A percentile compares a stretch with the other conserved stretches of the same genome.
These are phyloP conservation scores for Alternaria conjuncta DNA, from an alignment of 2,329 filamentous ascomycete genomes.

Conservation along the genomic window DNA sequence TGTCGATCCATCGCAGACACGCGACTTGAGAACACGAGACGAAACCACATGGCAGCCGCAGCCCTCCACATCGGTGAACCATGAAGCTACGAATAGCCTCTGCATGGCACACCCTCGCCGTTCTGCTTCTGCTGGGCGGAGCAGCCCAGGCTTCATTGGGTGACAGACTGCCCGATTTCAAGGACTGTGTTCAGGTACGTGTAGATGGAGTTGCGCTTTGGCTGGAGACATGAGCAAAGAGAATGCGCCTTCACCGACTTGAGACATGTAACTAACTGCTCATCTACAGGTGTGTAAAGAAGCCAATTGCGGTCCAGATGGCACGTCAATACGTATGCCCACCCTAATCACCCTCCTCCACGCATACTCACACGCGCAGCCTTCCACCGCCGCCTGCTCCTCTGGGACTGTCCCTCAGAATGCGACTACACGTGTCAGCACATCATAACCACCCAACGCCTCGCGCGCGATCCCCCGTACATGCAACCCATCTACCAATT, in stretches of 20 bases:
- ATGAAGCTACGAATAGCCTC: constrained; percentile 36
- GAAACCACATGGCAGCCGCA: neutral
- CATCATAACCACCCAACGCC: constrained; percentile 77
- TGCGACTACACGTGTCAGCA: constrained; percentile 99
- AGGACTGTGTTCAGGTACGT: constrained; percentile 79
- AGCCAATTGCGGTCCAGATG: constrained; percentile 77
- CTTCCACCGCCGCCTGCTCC: constrained; percentile 79
- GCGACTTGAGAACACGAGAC: constrained; percentile 1
- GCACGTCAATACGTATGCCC: constrained; percentile 70
- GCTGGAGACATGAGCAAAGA: neutral
- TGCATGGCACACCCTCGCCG: constrained; percentile 33
- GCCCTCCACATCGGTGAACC: neutral
- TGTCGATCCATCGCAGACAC: constrained; percentile 6
- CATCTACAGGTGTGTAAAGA: constrained; percentile 71
- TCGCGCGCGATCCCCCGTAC: constrained; percentile 69
- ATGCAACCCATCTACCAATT: constrained; percentile 80
- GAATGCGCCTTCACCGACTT: neutral
- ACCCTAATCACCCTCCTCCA: neutral
- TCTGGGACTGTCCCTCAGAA: constrained; percentile 92
- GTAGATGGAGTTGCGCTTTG: constrained; percentile 17
- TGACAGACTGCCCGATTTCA: constrained; percentile 86
- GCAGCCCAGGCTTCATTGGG: constrained; percentile 73
- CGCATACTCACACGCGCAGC: constrained; percentile 59
- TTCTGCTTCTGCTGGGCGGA: constrained; percentile 38
- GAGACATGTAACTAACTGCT: constrained; percentile 19